These are phyloP conservation scores for Plasmodium adleri DNA, from an alignment of 169 alveolate species.

Conservation along the genomic window DNA sequence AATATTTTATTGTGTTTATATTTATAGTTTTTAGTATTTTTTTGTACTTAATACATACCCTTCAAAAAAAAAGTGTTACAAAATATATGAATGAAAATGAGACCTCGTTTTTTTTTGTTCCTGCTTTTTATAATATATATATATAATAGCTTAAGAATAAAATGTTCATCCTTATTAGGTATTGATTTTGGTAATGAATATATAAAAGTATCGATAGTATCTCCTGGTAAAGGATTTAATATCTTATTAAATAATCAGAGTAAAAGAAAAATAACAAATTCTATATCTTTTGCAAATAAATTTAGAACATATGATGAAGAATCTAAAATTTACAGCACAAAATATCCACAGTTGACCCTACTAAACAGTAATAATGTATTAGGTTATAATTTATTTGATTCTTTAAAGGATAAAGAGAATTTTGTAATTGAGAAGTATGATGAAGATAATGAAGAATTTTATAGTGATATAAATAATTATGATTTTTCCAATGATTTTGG, in stretches of 20 bases:
- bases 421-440: slow-evolving; percentile 34
- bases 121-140: slow-evolving; percentile 2
- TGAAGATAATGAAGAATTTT: slow-evolving; percentile 53
- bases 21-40: too few relatives aligned
- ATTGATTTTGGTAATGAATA: slow-evolving; percentile 86
- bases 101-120: slow-evolving; percentile 3
- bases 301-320: slow-evolving; percentile 82
- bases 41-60: background rate
- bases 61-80: background rate
- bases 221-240: slow-evolving; percentile 85
- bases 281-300: slow-evolving; percentile 79
- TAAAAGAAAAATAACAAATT: slow-evolving; percentile 84
- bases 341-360: slow-evolving; percentile 54
- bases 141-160: slow-evolving; percentile 1
- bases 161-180: slow-evolving; percentile 78
- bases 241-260: slow-evolving; percentile 84
- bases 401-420: slow-evolving; percentile 49
- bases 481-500: slow-evolving; percentile 23
- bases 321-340: slow-evolving; percentile 76
- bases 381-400: slow-evolving; percentile 44
- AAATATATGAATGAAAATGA: background rate
- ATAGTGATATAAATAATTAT: slow-evolving; percentile 25
- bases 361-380: slow-evolving; percentile 63
- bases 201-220: slow-evolving; percentile 85
- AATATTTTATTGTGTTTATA: too few relatives aligned